These are phyloP conservation scores for Phoma herbarum DNA, from an alignment of 2,329 filamentous ascomycete genomes.

Conservation along the genomic window DNA sequence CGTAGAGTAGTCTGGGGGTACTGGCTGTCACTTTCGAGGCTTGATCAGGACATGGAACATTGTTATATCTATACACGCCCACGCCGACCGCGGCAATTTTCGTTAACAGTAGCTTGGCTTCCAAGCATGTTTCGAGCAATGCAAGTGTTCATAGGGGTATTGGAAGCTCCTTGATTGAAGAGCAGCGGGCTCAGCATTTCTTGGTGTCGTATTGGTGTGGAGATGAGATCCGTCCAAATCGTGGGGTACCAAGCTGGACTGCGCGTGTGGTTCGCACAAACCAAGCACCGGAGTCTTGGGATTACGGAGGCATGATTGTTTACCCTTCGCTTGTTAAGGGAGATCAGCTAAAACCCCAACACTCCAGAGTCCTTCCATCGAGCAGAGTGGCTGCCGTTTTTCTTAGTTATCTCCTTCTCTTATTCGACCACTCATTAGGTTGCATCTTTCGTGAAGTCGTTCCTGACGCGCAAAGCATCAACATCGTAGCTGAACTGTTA, in stretches of 20 bases:
- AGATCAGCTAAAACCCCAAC: too few species aligned
- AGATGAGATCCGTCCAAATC: not conserved
- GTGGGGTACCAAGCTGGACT: constrained; percentile 14
- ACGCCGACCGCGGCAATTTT: constrained; percentile 15
- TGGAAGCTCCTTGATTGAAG: not conserved
- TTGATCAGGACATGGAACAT: not conserved
- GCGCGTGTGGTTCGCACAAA: not conserved
- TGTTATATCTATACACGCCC: constrained; percentile 9
- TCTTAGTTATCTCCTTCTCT: not conserved
- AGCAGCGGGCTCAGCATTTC: constrained; percentile 14
- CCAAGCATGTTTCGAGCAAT: constrained; percentile 12
- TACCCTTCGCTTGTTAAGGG: not conserved
- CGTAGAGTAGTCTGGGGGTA: not conserved
- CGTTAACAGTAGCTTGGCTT: constrained; percentile 8
- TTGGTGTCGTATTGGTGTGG: constrained; percentile 8
- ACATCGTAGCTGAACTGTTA: not conserved
- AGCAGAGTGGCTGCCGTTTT: too few species aligned
- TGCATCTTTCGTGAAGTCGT: not conserved
- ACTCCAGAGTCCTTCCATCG: too few species aligned
- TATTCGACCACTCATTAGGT: not conserved
- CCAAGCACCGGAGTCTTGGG: constrained; percentile 8
- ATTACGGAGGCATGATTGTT: not conserved
- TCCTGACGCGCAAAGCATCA: not conserved
- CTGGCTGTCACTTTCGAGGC: not conserved
- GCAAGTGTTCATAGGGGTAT: not conserved